A percentile compares a stretch with the other conserved stretches of the same genome.
phyloP scores from a whole-genome alignment of 371 early-diverging fungal species.

The Rhizopus microsporus region DNA sequence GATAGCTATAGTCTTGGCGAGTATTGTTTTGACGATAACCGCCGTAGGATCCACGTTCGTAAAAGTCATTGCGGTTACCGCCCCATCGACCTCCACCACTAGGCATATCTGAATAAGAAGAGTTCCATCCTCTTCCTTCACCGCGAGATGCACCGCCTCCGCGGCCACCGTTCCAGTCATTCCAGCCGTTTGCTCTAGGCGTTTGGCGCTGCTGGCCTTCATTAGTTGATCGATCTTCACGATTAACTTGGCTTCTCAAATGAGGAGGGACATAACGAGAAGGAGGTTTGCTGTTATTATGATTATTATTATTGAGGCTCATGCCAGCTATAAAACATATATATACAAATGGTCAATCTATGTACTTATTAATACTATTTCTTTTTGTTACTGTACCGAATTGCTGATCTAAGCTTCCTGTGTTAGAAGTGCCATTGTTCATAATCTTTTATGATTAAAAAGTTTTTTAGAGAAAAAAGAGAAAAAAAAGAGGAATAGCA shows the following conservation, averaged over 20 bases:
- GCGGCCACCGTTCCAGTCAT: constrained; percentile 28
- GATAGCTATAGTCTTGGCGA: constrained; percentile 47
- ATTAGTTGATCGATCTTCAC: constrained; percentile 15
- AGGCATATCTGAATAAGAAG: constrained; percentile 53
- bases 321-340: constrained; percentile 56
- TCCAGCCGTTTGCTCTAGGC: constrained; percentile 26
- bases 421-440: constrained; percentile 62
- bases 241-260: constrained; percentile 41
- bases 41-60: constrained; percentile 43
- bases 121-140: constrained; percentile 45
- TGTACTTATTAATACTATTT: not conserved
- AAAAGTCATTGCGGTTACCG: constrained; percentile 24
- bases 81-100: constrained; percentile 14
- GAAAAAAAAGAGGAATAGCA: constrained; percentile 8
- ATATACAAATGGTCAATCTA: not conserved
- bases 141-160: constrained; percentile 16
- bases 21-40: constrained; percentile 26
- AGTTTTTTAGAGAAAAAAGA: constrained; percentile 22
- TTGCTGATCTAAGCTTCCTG: constrained; percentile 64
- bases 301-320: constrained; percentile 53
- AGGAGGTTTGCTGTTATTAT: constrained; percentile 29
- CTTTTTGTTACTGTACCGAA: constrained; percentile 47
- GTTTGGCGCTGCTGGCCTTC: constrained; percentile 2
- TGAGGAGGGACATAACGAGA: constrained; percentile 55
- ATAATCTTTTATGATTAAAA: constrained; percentile 30